Conservation (phyloP, 179 eudicot species). For the Actinidia chinensis region DNA sequence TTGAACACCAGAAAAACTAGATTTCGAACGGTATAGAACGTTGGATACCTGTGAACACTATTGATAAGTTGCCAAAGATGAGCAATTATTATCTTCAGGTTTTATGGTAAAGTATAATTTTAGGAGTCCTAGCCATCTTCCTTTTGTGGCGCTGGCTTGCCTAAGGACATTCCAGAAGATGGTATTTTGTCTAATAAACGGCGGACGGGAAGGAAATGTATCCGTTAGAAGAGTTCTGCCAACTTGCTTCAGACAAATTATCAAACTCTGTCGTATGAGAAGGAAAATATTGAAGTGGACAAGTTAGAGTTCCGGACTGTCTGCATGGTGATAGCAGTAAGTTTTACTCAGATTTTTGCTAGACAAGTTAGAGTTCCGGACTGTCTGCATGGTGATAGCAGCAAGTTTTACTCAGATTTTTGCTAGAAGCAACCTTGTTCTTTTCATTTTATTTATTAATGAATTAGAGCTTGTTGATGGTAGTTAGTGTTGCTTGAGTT, state of each 20-base stretch:
- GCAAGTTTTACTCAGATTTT: slow-evolving; percentile 27
- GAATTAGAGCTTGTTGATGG: not conserved
- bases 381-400: slow-evolving; percentile 35
- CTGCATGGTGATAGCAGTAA: slow-evolving; percentile 43
- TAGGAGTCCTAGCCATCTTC: not conserved
- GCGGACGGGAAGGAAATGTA: slow-evolving; percentile 58
- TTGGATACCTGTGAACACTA: slow-evolving; percentile 21
- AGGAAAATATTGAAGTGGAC: slow-evolving; percentile 46
- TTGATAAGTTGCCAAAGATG: slow-evolving; percentile 38
- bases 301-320: slow-evolving; percentile 30
- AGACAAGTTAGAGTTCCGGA: slow-evolving; percentile 29
- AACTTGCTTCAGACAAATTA: slow-evolving; percentile 46
- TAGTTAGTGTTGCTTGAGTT: not conserved
- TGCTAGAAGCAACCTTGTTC: not conserved
- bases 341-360: not conserved
- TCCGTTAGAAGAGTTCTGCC: slow-evolving; percentile 49
- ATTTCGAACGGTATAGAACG: slow-evolving; percentile 26
- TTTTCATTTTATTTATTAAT: not conserved
- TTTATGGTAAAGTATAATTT: slow-evolving; percentile 1
- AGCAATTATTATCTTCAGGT: not conserved
- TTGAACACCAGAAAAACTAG: slow-evolving; percentile 39
- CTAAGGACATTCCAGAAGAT: slow-evolving; percentile 40
- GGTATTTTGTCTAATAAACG: slow-evolving; percentile 44
- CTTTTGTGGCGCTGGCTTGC: slow-evolving; percentile 40
- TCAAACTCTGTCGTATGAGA: slow-evolving; percentile 41